phyloP scores from a whole-genome alignment of 495 filamentous ascomycete species.

The Amniculicola lignicola region DNA sequence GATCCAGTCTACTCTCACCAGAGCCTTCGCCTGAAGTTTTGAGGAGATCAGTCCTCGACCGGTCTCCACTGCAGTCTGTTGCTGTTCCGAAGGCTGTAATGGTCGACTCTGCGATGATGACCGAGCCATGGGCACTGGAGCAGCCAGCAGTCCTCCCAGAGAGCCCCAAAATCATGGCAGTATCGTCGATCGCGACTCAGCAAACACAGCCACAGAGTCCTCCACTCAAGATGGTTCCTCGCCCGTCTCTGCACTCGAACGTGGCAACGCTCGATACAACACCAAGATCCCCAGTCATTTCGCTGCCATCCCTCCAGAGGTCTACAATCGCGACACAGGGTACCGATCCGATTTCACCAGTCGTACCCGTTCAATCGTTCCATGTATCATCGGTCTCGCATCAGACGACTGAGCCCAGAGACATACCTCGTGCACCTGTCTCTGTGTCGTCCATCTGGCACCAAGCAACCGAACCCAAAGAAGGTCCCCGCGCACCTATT shows the following conservation, averaged over 20 bases:
- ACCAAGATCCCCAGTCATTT: background rate
- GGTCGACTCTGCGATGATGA: constrained; percentile 64
- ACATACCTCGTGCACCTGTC: background rate
- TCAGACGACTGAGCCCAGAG: constrained; percentile 2
- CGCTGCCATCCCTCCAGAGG: background rate
- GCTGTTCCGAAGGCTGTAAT: constrained; percentile 49
- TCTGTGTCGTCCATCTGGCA: background rate
- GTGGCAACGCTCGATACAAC: constrained; percentile 11
- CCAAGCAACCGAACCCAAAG: constrained; percentile 1
- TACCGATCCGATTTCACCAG: constrained; percentile 13
- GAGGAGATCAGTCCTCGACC: constrained; percentile 5
- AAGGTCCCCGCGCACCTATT: background rate
- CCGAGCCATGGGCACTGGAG: constrained; percentile 59
- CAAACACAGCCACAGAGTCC: constrained; percentile 37
- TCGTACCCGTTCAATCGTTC: background rate
- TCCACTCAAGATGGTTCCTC: constrained; percentile 1
- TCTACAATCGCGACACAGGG: constrained; percentile 9
- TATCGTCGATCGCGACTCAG: constrained; percentile 36
- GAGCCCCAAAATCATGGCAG: constrained; percentile 31
- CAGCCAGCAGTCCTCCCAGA: constrained; percentile 3
- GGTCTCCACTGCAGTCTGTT: constrained; percentile 25
- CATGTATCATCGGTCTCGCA: constrained; percentile 7
- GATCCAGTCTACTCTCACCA: constrained; percentile 26
- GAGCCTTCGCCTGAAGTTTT: constrained; percentile 31
- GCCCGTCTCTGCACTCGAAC: constrained; percentile 7